Evolutionary conservation across 805 yeast species (phyloP), one percentile per base, ranked within the genome.

Genomic region (Pichia kluyveri): DNA sequence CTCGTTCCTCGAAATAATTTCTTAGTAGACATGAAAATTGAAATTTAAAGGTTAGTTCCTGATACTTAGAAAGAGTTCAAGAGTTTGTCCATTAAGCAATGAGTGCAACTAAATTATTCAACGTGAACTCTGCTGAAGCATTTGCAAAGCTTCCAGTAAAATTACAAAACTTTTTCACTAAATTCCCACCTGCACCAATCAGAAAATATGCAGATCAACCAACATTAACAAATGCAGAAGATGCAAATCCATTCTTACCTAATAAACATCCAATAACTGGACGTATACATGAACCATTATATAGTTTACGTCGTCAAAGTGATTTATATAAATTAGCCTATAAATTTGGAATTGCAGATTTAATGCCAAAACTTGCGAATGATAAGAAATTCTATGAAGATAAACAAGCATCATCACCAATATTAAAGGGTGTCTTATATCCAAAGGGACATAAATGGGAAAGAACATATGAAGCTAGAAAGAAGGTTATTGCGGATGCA

Each of bases 401-500:
- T 53, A 87, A 86, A 66, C 85, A 82, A 65, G 72, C 75, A 41
- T 71, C 75, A 52, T 83, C 84, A 70, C 75, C 75, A 60, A 76
- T 82, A 65, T 75, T 86, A 79, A 79, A 76, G 59, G 96, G 96
- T 65, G 86, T 86, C 27, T 63, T 79, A 59, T 70, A 69, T 60
- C 95, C 88, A 58, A 87, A 87, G 77, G 86, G 88, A 41, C 83
- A 80, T 56, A 83, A 82, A 67, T 79, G 88, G 75, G 95, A 89
- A 66, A 75, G 88, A 63, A 75, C 74, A 41, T 72, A 73, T 50
- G 79, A 71, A 12, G 79, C 67, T 23, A 82, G 87, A 64, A 69
- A 77, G 64, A 70, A 70, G 52, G 76, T 73, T 57, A 80, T 86
- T 64, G 70, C 69, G 34, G 81, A 77, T 43, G 96, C 93, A 31